Base-by-base conservation (phyloP, 495 filamentous ascomycete species). In the Aspergillus sclerotiicarbonarius region DNA sequence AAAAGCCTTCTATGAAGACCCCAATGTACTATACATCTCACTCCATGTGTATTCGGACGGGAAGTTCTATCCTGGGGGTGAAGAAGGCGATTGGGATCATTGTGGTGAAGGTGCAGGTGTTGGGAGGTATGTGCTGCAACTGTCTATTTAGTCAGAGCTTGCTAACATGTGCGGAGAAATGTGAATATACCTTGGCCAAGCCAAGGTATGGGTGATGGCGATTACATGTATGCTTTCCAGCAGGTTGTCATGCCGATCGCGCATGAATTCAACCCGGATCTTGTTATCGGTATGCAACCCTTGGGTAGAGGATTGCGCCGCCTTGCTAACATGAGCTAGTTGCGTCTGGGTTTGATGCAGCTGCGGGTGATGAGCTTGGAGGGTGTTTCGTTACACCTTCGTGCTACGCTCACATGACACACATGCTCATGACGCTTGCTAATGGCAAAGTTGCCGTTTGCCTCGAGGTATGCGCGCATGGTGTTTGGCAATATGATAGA, bases 321-420 rank as follows among this genome's bases (percentile, higher is more conserved):
- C 8, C 33, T 35, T 1, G 21, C 18, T 30, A 48, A 65, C 57
- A 65, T n/a, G 44, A 29, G 51, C 32, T 47, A 84, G 87, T 99
- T 51, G 91, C 95, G 6, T 92, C 94, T 59, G 94, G 94, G 1
- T 99, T 99, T 58, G 94, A 99, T 72, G 94, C 94, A 6, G 94
- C 94, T 2, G 90, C 84, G 44, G 94, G 95, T 8, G 94, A 99
- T 71, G 86, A 90, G 54, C 80, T 99, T 18, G 94, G 94, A 37
- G 90, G 87, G 32, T 99, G 95, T 68, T 91, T 88, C 62, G 93
- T 98, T 6, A 87, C 91, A 0, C 94, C 94, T 0, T 72, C 85
- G 20, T 93, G 95, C 66, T 99, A 98, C 69, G 91, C 91, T 18
- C 93, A 98, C 65, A 98, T 99, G 94, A 97, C 95, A 8, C 90